phyloP scores from a whole-genome alignment of 139 green algal species.

The Micractinium conductrix region DNA sequence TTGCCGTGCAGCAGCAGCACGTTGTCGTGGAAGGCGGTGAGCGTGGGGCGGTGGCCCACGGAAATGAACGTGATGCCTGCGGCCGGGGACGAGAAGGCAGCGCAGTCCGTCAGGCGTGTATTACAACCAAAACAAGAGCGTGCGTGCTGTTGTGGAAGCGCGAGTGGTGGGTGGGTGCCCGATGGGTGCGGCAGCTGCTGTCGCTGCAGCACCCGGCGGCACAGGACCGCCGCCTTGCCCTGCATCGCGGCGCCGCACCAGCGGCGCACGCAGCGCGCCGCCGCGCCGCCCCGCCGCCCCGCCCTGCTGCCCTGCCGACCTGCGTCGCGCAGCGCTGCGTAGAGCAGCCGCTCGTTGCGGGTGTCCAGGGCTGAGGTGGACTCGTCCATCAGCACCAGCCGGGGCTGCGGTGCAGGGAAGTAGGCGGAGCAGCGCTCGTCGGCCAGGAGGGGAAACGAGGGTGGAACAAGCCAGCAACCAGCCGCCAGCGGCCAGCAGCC shows the following conservation, averaged over 20 bases:
- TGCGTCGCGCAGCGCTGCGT: constrained; percentile 56
- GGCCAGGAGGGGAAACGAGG: too few species aligned
- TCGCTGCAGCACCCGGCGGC: too few species aligned
- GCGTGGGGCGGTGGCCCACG: constrained; percentile 89
- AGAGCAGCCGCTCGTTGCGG: constrained; percentile 87
- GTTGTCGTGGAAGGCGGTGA: constrained; percentile 82
- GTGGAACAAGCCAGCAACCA: too few species aligned
- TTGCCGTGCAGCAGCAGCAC: constrained; percentile 71
- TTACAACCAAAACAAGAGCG: too few species aligned
- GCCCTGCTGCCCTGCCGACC: neutral
- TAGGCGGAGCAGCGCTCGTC: too few species aligned
- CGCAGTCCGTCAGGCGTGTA: too few species aligned
- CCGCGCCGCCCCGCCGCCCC: neutral
- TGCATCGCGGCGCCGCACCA: too few species aligned
- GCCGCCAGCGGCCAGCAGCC: neutral
- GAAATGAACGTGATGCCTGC: constrained; percentile 86
- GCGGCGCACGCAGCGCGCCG: too few species aligned
- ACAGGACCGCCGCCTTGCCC: too few species aligned
- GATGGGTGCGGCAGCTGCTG: too few species aligned
- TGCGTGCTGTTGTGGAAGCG: too few species aligned
- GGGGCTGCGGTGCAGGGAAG: constrained; percentile 60
- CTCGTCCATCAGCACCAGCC: constrained; percentile 95
- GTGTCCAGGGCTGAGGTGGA: constrained; percentile 90
- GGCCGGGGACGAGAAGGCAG: neutral
- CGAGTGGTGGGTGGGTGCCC: neutral